Base-by-base conservation (phyloP, 2,329 filamentous ascomycete genomes). In the Claviceps arundinis region DNA sequence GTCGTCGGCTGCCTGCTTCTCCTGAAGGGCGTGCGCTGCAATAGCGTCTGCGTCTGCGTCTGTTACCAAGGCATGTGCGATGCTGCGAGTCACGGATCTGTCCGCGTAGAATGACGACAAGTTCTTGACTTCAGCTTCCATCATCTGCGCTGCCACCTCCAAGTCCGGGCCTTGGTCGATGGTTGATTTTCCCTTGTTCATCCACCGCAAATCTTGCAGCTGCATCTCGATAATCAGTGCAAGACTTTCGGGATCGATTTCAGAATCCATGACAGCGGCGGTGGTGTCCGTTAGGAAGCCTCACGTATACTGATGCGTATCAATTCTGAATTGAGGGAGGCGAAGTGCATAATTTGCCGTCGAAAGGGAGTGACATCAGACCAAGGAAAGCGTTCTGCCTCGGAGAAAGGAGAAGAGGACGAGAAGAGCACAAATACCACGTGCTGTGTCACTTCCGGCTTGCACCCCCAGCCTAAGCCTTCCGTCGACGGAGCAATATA, bases 161-260 rank as follows among this genome's bases (percentile, higher is more conserved):
- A 26, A 44, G 17, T 61, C 50, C 17, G 45, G 41, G 2, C 13
- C 14, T 6, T 52, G 45, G 17, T n/a, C 40, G 11, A 5, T 8
- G 53, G 13, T 49, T 13, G 50, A 17, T 5, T 59, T 58, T 4
- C 56, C 57, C 40, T 55, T 57, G 37, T n/a, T n/a, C n/a, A 58
- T 43, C 22, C 19, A 38, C 5, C 52, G 44, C 1, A 52, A 49
- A 40, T 59, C 58, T 24, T 57, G 51, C 17, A 56, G 49, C 37
- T 60, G 56, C 9, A 59, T 55, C 44, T 58, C 47, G 17, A 60
- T 41, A 19, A 57, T 50, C 24, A 60, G 38, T 17, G 52, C 41
- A 1, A 59, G 55, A 7, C 54, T 58, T 38, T 22, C 56, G 8
- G 50, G 38, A 17, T 57, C 55, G n/a, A 51, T 37, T 2, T 52